A percentile compares a stretch with the other conserved stretches of the same genome.
phyloP scores from a whole-genome alignment of 352 stramenopile species.

The Saprolegnia parasitica region DNA sequence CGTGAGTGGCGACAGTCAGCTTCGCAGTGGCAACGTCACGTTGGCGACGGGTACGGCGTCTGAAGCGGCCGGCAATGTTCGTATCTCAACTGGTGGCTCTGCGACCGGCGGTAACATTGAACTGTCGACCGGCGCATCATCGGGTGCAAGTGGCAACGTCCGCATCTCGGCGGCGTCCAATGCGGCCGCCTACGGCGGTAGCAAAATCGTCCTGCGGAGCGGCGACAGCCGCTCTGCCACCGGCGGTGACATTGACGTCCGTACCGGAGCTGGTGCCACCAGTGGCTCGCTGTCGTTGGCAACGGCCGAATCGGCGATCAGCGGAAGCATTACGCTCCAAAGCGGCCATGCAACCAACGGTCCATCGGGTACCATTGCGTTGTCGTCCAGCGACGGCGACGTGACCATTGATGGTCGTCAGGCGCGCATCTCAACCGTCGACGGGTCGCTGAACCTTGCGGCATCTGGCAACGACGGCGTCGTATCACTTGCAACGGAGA shows the following conservation, averaged over 20 bases:
- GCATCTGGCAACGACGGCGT: neutral
- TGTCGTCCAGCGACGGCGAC: neutral
- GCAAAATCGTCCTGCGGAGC: neutral
- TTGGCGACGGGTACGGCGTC: slow-evolving; percentile 4
- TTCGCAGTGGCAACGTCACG: slow-evolving; percentile 6
- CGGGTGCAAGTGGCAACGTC: neutral
- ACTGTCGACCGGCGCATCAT: slow-evolving; percentile 16
- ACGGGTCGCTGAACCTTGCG: slow-evolving; percentile 2
- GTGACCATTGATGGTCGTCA: neutral
- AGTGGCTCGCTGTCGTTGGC: slow-evolving; percentile 11
- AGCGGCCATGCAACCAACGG: neutral
- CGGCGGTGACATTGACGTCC: slow-evolving; percentile 1
- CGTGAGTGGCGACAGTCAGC: neutral
- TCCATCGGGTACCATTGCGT: slow-evolving; percentile 1
- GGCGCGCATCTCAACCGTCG: neutral
- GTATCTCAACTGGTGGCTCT: slow-evolving; percentile 30
- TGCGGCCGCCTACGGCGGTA: neutral
- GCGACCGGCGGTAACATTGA: slow-evolving; percentile 21
- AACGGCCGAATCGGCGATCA: neutral
- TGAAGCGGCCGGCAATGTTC: slow-evolving; percentile 31
- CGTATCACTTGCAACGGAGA: neutral
- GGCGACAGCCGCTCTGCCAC: slow-evolving; percentile 1
- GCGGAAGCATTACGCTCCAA: slow-evolving; percentile 2
- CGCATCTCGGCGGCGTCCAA: neutral
- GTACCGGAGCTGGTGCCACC: neutral